Conservation (phyloP, 257 asterid species). For the Solanum chaucha region DNA sequence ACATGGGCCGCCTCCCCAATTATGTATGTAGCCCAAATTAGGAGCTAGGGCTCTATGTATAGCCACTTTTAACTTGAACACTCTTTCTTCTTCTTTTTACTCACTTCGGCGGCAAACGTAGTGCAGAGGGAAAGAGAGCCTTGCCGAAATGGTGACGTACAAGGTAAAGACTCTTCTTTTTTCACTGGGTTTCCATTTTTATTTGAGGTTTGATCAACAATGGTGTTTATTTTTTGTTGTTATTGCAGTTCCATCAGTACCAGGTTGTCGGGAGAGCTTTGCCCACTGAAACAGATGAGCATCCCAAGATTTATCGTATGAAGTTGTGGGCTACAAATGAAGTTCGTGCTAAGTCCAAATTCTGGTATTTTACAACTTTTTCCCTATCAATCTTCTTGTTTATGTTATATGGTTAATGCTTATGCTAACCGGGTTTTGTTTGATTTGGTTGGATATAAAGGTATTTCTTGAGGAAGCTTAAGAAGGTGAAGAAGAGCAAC, state of each 20-base stretch:
- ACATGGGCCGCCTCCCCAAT: not conserved
- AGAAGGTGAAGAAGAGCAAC: conserved; percentile 83
- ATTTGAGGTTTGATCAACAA: not conserved
- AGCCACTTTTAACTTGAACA: not conserved
- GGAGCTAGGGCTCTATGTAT: not conserved
- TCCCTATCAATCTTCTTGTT: not conserved
- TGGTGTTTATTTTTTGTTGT: not conserved
- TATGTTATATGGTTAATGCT: not conserved
- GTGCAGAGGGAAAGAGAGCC: conserved; percentile 2
- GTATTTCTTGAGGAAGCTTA: conserved; percentile 83
- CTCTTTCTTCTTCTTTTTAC: not conserved
- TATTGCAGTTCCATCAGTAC: conserved; percentile 71
- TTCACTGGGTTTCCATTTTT: not conserved
- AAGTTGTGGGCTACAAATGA: conserved; percentile 41
- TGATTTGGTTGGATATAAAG: conserved; percentile 11
- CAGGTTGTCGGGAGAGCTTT: conserved; percentile 89
- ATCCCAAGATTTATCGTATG: conserved; percentile 88
- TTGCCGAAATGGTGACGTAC: conserved; percentile 35
- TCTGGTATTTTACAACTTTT: conserved; percentile 27
- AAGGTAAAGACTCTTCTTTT: conserved; percentile 9
- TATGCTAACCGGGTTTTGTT: not conserved
- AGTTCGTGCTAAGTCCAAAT: conserved; percentile 79
- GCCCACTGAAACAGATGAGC: conserved; percentile 74
- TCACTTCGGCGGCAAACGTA: not conserved
- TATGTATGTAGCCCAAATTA: not conserved